Evolutionary conservation across 1,284 basidiomycete genomes (phyloP).

Genomic region (Apiotrichum laibachii): DNA sequence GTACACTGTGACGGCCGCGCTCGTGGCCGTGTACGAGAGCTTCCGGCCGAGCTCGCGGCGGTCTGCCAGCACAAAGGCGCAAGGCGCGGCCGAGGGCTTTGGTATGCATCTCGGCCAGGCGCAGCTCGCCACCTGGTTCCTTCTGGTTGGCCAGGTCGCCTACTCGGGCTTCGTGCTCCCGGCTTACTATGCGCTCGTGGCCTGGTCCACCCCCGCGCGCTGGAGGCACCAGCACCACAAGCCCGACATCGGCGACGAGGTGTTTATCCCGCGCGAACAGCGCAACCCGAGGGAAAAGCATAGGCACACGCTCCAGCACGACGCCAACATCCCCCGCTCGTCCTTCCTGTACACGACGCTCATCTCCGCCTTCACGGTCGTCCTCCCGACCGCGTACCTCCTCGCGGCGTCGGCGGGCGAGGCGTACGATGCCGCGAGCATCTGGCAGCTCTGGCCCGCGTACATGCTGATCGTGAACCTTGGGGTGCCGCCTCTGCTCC

Average conservation of each 20-base stretch:
- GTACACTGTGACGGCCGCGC: constrained; percentile 7
- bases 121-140: constrained; percentile 8
- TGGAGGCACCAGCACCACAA: constrained; percentile 15
- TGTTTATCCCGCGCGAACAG: constrained; percentile 8
- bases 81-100: constrained; percentile 14
- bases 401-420: not conserved
- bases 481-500: constrained; percentile 12
- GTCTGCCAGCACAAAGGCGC: constrained; percentile 4
- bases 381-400: constrained; percentile 3
- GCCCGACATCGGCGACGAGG: constrained; percentile 14
- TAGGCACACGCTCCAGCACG: constrained; percentile 17
- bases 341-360: constrained; percentile 16
- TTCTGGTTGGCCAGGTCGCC: constrained; percentile 14
- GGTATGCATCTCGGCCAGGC: constrained; percentile 19
- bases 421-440: constrained; percentile 9
- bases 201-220: constrained; percentile 10
- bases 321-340: constrained; percentile 16
- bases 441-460: constrained; percentile 16
- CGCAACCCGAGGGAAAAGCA: not conserved
- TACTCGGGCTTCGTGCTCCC: constrained; percentile 15
- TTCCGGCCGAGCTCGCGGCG: constrained; percentile 18
- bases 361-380: constrained; percentile 11
- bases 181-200: constrained; percentile 13
- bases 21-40: constrained; percentile 15
- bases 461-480: constrained; percentile 20